These are phyloP conservation scores for Liriodendron chinense DNA, from an alignment of 164 flowering plant species.

Conservation along the genomic window DNA sequence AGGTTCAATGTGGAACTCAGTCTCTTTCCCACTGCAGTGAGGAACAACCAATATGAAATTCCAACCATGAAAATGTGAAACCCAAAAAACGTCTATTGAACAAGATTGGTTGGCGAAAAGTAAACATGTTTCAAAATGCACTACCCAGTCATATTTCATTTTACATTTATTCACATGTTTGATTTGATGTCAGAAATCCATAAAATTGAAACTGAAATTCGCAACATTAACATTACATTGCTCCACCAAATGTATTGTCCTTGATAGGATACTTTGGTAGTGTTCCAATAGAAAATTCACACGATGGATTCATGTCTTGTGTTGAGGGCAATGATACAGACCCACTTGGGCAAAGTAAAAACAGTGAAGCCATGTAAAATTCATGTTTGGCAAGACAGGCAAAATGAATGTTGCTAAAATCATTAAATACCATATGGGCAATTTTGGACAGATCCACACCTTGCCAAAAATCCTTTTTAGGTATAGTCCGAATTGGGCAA, in stretches of 20 bases:
- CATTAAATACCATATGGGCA: too few relatives aligned
- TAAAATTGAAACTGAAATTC: not conserved
- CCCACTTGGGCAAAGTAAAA: too few relatives aligned
- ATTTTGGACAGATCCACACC: too few relatives aligned
- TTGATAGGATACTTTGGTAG: too few relatives aligned
- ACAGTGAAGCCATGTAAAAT: too few relatives aligned
- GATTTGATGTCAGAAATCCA: not conserved
- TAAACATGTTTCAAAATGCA: not conserved
- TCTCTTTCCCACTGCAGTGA: slow-evolving; percentile 74
- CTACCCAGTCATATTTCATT: not conserved
- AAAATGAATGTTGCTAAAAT: too few relatives aligned
- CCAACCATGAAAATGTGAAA: not conserved
- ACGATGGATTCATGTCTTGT: too few relatives aligned
- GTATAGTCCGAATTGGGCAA: too few relatives aligned
- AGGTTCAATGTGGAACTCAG: slow-evolving; percentile 85
- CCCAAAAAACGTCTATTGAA: not conserved
- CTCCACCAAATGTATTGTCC: not conserved
- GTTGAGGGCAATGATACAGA: too few relatives aligned
- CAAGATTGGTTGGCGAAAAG: not conserved
- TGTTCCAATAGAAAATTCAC: too few relatives aligned
- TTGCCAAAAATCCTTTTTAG: too few relatives aligned
- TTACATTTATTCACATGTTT: not conserved
- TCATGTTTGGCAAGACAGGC: too few relatives aligned
- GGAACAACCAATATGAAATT: not conserved
- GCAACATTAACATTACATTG: not conserved